Evolutionary conservation across 106 monocot species (phyloP).

Genomic region (Triglochin maritima): DNA sequence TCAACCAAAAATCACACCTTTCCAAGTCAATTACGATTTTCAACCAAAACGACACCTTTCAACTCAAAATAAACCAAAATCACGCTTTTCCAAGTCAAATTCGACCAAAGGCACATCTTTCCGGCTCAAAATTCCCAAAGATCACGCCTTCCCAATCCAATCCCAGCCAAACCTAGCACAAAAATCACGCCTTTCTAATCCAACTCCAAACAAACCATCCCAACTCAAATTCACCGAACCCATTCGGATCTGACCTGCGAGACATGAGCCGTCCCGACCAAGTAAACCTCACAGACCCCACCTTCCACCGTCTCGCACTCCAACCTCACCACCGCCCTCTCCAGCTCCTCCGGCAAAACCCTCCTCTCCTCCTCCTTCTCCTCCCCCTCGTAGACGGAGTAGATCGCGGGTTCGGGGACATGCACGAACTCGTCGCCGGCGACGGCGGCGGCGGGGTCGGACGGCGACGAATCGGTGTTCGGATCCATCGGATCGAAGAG

Average conservation of each 20-base stretch:
- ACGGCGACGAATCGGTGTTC: neutral
- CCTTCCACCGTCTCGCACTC: conserved; percentile 3
- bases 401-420: conserved; percentile 5
- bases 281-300: conserved; percentile 2
- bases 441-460: neutral
- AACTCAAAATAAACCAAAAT: too few species aligned
- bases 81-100: too few species aligned
- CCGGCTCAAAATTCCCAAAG: too few species aligned
- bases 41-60: too few species aligned
- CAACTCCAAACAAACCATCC: neutral
- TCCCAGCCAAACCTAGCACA: too few species aligned
- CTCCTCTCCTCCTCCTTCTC: neutral
- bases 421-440: conserved; percentile 8
- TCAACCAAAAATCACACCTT: too few species aligned
- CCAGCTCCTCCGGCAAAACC: neutral
- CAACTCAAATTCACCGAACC: neutral
- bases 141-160: too few species aligned
- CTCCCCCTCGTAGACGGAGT: conserved; percentile 7
- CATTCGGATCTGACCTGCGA: conserved; percentile 1
- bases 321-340: neutral
- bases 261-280: conserved; percentile 11
- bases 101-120: too few species aligned
- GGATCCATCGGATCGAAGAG: neutral
- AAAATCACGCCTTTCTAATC: too few species aligned
- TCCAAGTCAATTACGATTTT: too few species aligned